phyloP scores from a whole-genome alignment of 192 early-diverging fungal species.

The Backusella parvicylindrica region DNA sequence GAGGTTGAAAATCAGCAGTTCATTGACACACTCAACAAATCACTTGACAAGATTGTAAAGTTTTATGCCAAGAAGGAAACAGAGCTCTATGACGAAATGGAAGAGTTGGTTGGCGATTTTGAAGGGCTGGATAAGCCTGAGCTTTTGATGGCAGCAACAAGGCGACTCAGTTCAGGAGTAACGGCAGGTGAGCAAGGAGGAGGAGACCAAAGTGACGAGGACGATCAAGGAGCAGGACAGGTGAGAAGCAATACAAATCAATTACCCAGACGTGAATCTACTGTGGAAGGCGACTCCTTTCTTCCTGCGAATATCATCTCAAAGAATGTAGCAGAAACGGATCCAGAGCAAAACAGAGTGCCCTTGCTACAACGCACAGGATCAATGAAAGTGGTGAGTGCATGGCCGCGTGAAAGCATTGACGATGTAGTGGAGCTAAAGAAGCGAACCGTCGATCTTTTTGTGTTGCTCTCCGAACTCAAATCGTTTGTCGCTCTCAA shows the following conservation, averaged over 20 bases:
- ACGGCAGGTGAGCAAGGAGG: not conserved
- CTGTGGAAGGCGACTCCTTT: conserved; percentile 25
- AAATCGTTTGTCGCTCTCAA: conserved; percentile 88
- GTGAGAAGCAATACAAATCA: conserved; percentile 13
- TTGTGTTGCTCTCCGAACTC: conserved; percentile 80
- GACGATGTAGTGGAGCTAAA: conserved; percentile 10
- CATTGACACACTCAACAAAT: conserved; percentile 71
- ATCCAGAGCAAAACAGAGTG: conserved; percentile 3
- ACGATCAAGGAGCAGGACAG: conserved; percentile 2
- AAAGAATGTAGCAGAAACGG: conserved; percentile 25
- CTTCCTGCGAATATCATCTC: conserved; percentile 34
- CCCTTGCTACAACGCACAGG: not conserved
- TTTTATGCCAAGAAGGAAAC: conserved; percentile 86
- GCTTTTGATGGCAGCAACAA: not conserved
- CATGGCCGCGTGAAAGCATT: conserved; percentile 6
- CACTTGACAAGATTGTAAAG: conserved; percentile 76
- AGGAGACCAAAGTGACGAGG: not conserved
- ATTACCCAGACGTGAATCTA: conserved; percentile 32
- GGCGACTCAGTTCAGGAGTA: not conserved
- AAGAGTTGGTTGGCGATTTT: conserved; percentile 56
- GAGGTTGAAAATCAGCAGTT: conserved; percentile 55
- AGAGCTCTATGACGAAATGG: conserved; percentile 69
- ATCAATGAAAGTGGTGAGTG: not conserved
- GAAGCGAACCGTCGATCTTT: conserved; percentile 66
- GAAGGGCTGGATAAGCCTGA: conserved; percentile 42